Base-by-base conservation (phyloP, 2,329 filamentous ascomycete genomes). In the Onygenales sp. region DNA sequence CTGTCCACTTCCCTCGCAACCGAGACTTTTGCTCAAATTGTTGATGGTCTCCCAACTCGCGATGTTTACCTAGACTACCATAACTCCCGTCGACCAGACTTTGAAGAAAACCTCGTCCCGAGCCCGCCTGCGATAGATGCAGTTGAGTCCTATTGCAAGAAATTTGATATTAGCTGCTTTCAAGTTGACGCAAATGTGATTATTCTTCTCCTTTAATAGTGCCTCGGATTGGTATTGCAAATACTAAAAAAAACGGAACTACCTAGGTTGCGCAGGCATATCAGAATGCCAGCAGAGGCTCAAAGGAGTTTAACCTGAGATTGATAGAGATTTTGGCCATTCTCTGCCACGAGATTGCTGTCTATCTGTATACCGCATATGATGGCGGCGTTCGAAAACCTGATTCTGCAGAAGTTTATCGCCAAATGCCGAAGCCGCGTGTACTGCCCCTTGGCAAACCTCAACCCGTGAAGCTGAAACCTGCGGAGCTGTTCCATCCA, bases 291-390 rank as follows among this genome's bases (percentile, higher is more conserved):
- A 21, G 43, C n/a, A 51, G 39, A 2, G 57, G 55, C 11, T 56
- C 56, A 37, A 51, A 42, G 32, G 51, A 51, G n/a, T 61, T 61
- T 42, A 48, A 54, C 44, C 46, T 56, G 39, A 44, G 56, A 4
- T 37, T 61, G 37, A 44, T 62, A 6, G 59, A 61, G 51, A 40
- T 59, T 36, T 13, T 61, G 37, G 59, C 57, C 34, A 49, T 58
- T 40, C 50, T 56, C 17, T 54, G 54, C 43, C 58, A 62, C 54
- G 52, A 62, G 48, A 58, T 62, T 42, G 58, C 56, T 6, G 60
- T 45, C 6, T 14, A 51, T 43, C 43, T 62, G 34, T 62, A 55
- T 49, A 43, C 32, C 52, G 52, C 48, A 36, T 43, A 53, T 42
- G 51, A 53, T 56, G 45, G 56, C 13, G 51, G 43, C 6, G 21